Base-by-base conservation (phyloP, 2,329 filamentous ascomycete species). In the Apiospora rasikravindrae region DNA sequence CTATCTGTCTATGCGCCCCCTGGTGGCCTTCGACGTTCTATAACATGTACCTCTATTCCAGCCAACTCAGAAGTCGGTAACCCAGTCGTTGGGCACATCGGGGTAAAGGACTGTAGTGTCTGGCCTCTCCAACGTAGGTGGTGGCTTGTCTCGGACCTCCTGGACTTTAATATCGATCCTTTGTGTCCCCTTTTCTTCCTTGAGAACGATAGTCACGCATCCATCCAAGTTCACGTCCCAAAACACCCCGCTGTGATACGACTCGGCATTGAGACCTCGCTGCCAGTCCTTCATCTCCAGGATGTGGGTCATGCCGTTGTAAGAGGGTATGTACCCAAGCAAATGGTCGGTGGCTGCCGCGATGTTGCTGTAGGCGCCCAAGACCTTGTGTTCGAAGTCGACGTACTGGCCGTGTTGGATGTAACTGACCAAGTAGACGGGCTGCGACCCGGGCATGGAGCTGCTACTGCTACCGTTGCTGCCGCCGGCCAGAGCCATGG, bases 371-470 rank as follows among this genome's bases (percentile, higher is more conserved):
- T 64, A 64, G 57, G 33, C 33, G 57, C 57, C 57, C 19, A 64
- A 33, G 33, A 64, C 57, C 19, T 64, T 24, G 33, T 64, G 33
- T 29, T 61, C 53, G 22, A 64, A 64, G 33, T 40, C 57, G 33
- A 61, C 53, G 16, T 61, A 61, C 53, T 40, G 19, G 33, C 57
- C 29, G 4, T 64, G 33, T 8, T 37, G 33, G 33, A 64, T 64
- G 22, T 64, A 40, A n/a, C 33, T 64, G 57, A 64, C 33, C 57
- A 64, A 14, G 57, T 64, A 64, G 57, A 64, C 33, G 57, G 33
- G 49, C n/a, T 7, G 47, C n/a, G 47, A 24, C 47, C 47, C 53
- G 26, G 26, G 26, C 3, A 19, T 7, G 1, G 57, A 13, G 6
- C 33, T 14, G 26, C 1, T 10, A 7, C 29, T 19, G 19, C 14